phyloP scores from a whole-genome alignment of 2,329 filamentous ascomycete genomes.

The Apiospora arundinis region DNA sequence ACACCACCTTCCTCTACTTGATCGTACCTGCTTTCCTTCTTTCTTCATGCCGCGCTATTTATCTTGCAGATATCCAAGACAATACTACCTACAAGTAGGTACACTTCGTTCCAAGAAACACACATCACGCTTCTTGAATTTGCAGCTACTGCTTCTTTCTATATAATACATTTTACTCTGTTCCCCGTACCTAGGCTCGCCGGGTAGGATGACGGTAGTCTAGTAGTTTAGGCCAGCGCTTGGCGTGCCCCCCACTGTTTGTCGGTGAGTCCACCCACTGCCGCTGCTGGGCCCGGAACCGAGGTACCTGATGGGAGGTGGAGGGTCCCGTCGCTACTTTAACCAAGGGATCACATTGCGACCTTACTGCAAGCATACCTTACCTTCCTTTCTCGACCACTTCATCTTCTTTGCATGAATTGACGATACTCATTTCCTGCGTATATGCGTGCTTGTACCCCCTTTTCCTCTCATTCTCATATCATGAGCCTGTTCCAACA shows the following conservation, averaged over 20 bases:
- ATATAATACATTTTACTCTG: no score
- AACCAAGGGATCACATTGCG: background rate
- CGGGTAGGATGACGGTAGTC: no score
- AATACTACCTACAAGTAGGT: no score
- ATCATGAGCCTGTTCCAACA: background rate
- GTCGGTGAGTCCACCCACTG: background rate
- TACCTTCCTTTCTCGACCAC: background rate
- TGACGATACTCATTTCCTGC: background rate
- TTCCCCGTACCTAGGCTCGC: no score
- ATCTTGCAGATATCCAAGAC: background rate
- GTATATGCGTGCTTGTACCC: background rate
- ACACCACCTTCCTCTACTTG: background rate
- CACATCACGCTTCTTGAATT: no score
- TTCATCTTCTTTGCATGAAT: constrained; percentile 2
- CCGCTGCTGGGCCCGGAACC: constrained; percentile 11
- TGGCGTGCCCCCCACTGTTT: background rate
- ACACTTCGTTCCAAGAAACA: no score
- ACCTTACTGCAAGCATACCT: constrained; percentile 1
- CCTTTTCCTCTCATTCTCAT: background rate
- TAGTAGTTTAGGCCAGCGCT: background rate
- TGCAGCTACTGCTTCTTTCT: no score
- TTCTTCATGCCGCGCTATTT: background rate
- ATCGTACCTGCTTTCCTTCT: background rate
- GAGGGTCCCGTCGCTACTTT: background rate
- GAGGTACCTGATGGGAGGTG: constrained; percentile 4